phyloP scores from a whole-genome alignment of 345 rosid genomes.

The Bretschneidera sinensis region DNA sequence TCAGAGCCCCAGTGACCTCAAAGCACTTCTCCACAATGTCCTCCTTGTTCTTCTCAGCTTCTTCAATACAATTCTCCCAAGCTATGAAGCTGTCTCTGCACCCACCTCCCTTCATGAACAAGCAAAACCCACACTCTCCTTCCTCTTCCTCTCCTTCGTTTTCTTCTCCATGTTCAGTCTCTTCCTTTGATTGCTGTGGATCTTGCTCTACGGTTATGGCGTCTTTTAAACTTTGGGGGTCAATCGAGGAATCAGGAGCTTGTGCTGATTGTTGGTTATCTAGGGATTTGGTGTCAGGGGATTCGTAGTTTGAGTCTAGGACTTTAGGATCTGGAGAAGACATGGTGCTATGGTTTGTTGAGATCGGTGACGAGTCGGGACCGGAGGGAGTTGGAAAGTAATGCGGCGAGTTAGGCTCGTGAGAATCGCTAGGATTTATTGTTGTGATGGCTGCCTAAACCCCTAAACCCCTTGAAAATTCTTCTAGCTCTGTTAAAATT shows the following conservation, averaged over 20 bases:
- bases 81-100: conserved; percentile 50
- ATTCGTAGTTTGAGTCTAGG: conserved; percentile 12
- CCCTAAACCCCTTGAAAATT: too few relatives aligned
- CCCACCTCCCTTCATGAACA: conserved; percentile 67
- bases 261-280: not conserved
- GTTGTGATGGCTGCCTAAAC: too few relatives aligned
- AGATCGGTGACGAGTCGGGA: not conserved
- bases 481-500: too few relatives aligned
- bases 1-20: conserved; percentile 43
- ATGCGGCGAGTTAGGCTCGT: too few relatives aligned
- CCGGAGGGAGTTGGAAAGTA: too few relatives aligned
- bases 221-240: conserved; percentile 8
- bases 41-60: conserved; percentile 46
- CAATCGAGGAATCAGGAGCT: conserved; percentile 7
- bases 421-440: too few relatives aligned
- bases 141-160: conserved; percentile 37
- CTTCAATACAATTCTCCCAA: conserved; percentile 69
- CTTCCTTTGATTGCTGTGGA: conserved; percentile 20
- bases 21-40: conserved; percentile 52
- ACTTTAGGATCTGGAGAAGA: conserved; percentile 27
- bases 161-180: too few relatives aligned
- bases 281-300: conserved; percentile 17
- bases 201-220: conserved; percentile 8
- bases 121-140: conserved; percentile 60
- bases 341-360: conserved; percentile 7